These are phyloP conservation scores for Dactylellina sp. DNA, from an alignment of 2,329 filamentous ascomycete genomes.

Conservation along the genomic window DNA sequence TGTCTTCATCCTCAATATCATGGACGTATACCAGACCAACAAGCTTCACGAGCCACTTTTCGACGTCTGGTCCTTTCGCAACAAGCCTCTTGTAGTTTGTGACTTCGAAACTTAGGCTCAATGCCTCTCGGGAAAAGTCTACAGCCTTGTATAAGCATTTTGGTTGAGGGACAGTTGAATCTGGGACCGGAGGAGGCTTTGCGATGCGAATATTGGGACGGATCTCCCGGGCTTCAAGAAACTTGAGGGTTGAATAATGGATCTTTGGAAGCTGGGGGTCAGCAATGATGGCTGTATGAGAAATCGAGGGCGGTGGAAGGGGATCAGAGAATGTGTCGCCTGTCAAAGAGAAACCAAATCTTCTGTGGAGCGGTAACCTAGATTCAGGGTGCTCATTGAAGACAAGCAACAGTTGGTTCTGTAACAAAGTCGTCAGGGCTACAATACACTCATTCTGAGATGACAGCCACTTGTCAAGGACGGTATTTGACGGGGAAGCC, in stretches of 20 bases:
- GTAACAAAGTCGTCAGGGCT: constrained; percentile 11
- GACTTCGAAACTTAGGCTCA: constrained; percentile 47
- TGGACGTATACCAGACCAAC: constrained; percentile 51
- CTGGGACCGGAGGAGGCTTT: constrained; percentile 18
- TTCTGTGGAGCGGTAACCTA: constrained; percentile 21
- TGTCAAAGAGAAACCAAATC: constrained; percentile 42
- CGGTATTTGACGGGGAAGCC: constrained; percentile 20
- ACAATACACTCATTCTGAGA: constrained; percentile 39
- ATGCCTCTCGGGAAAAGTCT: constrained; percentile 43
- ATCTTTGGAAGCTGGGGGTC: constrained; percentile 49
- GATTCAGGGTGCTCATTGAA: constrained; percentile 22
- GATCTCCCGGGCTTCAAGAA: constrained; percentile 49
- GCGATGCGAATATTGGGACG: constrained; percentile 51
- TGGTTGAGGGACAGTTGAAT: constrained; percentile 6
- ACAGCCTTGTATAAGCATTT: constrained; percentile 54
- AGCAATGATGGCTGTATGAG: constrained; percentile 52
- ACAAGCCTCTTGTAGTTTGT: constrained; percentile 54
- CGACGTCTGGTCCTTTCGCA: constrained; percentile 35
- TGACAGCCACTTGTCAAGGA: constrained; percentile 30
- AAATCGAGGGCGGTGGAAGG: constrained; percentile 45
- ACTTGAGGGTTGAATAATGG: constrained; percentile 33
- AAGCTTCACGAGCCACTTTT: constrained; percentile 42
- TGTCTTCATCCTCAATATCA: constrained; percentile 37
- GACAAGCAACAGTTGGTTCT: constrained; percentile 23
- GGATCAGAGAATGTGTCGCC: constrained; percentile 42